phyloP scores from a whole-genome alignment of 1,284 basidiomycete genomes.

The Ganoderma sp. region DNA sequence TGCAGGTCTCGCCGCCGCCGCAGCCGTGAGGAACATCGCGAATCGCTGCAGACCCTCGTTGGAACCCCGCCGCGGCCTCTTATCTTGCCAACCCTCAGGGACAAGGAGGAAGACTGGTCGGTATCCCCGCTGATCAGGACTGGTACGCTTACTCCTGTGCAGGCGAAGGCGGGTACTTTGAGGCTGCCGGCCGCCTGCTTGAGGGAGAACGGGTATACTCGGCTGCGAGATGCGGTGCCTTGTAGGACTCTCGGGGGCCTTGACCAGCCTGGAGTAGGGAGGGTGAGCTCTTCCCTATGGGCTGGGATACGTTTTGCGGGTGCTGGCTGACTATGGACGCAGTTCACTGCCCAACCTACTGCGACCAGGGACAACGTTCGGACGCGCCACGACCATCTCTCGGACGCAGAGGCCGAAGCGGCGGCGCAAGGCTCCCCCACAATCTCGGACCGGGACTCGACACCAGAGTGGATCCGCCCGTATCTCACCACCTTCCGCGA shows the following conservation, averaged over 20 bases:
- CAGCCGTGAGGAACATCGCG: not conserved
- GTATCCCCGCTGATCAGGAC: not conserved
- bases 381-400: not conserved
- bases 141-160: not conserved
- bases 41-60: not conserved
- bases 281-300: not conserved
- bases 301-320: not conserved
- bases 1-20: not conserved
- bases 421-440: too few relatives aligned
- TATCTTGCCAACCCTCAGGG: not conserved
- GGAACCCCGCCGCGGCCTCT: not conserved
- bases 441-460: slow-evolving; percentile 15
- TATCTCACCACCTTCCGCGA: slow-evolving; percentile 22
- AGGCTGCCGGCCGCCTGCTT: not conserved
- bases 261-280: not conserved
- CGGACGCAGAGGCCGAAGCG: not conserved
- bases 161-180: not conserved
- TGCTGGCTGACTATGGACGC: not conserved
- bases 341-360: not conserved
- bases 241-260: not conserved
- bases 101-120: not conserved
- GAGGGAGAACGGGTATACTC: not conserved
- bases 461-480: slow-evolving; percentile 26
- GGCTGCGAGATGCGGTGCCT: not conserved
- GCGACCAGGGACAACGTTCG: not conserved